These are phyloP conservation scores for Pseudogymnoascus sp. DNA, from an alignment of 2,329 filamentous ascomycete genomes.

Conservation along the genomic window DNA sequence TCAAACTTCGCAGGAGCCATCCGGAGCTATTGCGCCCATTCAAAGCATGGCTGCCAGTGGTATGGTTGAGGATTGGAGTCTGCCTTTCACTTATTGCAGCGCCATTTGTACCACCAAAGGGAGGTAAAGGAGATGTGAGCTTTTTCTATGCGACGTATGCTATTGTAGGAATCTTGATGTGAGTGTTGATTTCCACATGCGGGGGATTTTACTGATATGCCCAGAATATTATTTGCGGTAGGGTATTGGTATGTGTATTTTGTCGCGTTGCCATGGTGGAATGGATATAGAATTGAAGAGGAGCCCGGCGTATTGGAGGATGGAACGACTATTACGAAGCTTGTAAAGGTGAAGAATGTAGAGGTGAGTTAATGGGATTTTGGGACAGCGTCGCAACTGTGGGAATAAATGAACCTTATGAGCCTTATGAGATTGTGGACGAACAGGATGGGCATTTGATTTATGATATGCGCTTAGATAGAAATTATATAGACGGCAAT, in stretches of 20 bases:
- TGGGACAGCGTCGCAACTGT: neutral
- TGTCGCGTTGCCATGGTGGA: constrained; percentile 48
- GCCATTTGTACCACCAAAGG: constrained; percentile 29
- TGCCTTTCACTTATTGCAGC: constrained; percentile 26
- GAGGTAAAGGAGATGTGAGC: constrained; percentile 36
- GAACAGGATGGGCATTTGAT: neutral
- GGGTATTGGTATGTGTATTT: constrained; percentile 65
- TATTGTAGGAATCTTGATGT: constrained; percentile 45
- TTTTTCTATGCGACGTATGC: constrained; percentile 48
- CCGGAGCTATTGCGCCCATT: constrained; percentile 29
- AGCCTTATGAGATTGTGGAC: neutral
- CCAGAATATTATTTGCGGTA: constrained; percentile 48
- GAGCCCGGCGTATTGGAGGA: constrained; percentile 51
- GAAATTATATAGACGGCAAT: neutral
- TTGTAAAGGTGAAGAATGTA: constrained; percentile 32
- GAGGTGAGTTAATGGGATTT: neutral
- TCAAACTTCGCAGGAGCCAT: constrained; percentile 48
- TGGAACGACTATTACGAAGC: constrained; percentile 57
- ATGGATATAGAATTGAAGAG: constrained; percentile 56
- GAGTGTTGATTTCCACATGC: constrained; percentile 26
- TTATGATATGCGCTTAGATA: neutral
- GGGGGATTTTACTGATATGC: constrained; percentile 14
- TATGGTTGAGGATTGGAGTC: constrained; percentile 24
- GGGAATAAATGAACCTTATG: neutral
- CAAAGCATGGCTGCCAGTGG: constrained; percentile 24